Conservation (phyloP, 1,284 basidiomycete genomes). For the Moesziomyces sp. region DNA sequence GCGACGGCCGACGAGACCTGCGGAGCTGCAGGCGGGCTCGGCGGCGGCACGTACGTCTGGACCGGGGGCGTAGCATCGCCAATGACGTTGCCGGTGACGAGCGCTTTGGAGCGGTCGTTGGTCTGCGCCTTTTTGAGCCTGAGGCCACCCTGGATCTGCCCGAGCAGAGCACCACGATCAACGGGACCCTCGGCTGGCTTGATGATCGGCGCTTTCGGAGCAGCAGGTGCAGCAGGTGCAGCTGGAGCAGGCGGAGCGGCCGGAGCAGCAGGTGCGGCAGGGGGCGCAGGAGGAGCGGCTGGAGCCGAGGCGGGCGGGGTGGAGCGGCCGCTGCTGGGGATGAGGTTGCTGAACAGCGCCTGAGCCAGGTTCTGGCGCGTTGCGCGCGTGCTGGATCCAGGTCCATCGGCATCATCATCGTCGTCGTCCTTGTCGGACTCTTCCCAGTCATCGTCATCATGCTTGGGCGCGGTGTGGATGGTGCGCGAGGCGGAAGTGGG, state of each 20-base stretch:
- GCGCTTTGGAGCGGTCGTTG: slow-evolving; percentile 81
- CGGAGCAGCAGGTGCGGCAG: slow-evolving; percentile 66
- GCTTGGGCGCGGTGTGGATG: slow-evolving; percentile 54
- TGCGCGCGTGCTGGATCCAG: slow-evolving; percentile 60
- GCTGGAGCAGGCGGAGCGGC: slow-evolving; percentile 55
- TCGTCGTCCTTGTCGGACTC: slow-evolving; percentile 63
- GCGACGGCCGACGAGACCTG: slow-evolving; percentile 47
- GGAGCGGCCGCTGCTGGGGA: slow-evolving; percentile 53
- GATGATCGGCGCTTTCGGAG: slow-evolving; percentile 51
- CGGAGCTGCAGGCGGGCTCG: slow-evolving; percentile 48
- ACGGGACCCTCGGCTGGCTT: slow-evolving; percentile 68
- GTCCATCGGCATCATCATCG: slow-evolving; percentile 63
- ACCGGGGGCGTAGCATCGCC: slow-evolving; percentile 79
- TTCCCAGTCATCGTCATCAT: slow-evolving; percentile 65
- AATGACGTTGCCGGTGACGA: slow-evolving; percentile 79
- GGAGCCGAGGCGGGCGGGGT: slow-evolving; percentile 50
- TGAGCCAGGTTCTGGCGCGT: slow-evolving; percentile 65
- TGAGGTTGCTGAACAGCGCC: slow-evolving; percentile 64
- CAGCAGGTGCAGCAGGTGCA: slow-evolving; percentile 61
- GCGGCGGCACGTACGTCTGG: slow-evolving; percentile 66
- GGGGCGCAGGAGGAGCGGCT: slow-evolving; percentile 44
- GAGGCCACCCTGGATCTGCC: slow-evolving; percentile 83
- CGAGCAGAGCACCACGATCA: slow-evolving; percentile 78
- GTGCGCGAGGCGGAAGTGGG: slow-evolving; percentile 29
- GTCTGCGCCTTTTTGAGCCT: slow-evolving; percentile 82